Conservation (phyloP, 768 basidiomycete species). For the Boletus insuetus region DNA sequence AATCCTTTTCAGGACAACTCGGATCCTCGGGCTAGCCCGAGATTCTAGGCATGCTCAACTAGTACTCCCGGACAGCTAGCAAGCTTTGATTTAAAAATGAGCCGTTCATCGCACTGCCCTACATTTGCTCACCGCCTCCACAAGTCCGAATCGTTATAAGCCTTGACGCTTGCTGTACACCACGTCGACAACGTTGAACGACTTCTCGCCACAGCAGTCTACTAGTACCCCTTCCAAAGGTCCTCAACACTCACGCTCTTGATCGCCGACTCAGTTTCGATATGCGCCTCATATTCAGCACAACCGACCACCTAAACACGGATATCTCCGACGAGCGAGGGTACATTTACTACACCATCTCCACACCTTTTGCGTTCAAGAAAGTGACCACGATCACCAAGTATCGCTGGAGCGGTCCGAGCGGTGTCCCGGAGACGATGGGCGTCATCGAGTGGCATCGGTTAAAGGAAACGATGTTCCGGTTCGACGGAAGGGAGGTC, state of each 20-base stretch:
- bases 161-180: background rate
- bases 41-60: no score
- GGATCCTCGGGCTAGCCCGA: no score
- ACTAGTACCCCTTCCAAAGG: background rate
- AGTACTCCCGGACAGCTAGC: no score
- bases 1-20: no score
- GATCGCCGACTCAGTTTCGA: background rate
- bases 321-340: constrained; percentile 23
- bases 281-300: constrained; percentile 25
- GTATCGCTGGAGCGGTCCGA: constrained; percentile 16
- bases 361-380: constrained; percentile 12
- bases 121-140: background rate
- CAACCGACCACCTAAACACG: constrained; percentile 19
- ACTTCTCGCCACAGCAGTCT: background rate
- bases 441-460: constrained; percentile 26
- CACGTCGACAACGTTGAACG: background rate
- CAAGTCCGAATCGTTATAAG: background rate
- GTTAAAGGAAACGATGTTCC: constrained; percentile 11
- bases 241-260: background rate
- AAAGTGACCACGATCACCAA: constrained; percentile 27
- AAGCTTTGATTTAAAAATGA: no score
- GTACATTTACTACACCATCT: constrained; percentile 15
- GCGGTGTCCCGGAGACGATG: constrained; percentile 18
- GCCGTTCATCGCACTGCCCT: background rate
- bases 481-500: constrained; percentile 14